Conservation (phyloP, 2,329 filamentous ascomycete genomes). For the Dactylellina leptospora region DNA sequence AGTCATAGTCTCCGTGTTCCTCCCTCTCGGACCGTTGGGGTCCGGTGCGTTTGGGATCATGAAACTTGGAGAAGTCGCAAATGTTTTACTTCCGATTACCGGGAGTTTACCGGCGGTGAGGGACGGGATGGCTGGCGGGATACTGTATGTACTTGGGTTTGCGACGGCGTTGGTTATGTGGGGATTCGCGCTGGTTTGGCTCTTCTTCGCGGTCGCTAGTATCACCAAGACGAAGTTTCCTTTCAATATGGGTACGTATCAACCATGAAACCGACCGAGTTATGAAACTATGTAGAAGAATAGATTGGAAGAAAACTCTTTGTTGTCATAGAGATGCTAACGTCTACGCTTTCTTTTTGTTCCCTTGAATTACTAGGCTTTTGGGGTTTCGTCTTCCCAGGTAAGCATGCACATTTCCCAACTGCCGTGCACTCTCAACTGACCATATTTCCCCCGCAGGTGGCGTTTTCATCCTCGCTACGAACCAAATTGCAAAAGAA, state of each 20-base stretch:
- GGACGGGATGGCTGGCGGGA: constrained; percentile 62
- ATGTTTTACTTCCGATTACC: constrained; percentile 50
- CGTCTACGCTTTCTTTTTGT: no score
- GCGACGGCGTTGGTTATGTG: constrained; percentile 67
- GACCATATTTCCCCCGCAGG: constrained; percentile 21
- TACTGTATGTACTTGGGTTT: constrained; percentile 70
- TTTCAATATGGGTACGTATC: constrained; percentile 73
- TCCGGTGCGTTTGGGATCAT: constrained; percentile 70
- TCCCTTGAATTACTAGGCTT: constrained; percentile 23
- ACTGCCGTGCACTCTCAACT: constrained; percentile 8
- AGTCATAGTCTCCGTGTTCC: constrained; percentile 73
- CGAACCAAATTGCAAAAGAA: constrained; percentile 64
- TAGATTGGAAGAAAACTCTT: no score
- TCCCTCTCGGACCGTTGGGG: constrained; percentile 73
- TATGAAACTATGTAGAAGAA: no score
- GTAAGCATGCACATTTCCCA: constrained; percentile 26
- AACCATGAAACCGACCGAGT: constrained; percentile 64
- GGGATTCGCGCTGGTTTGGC: constrained; percentile 67
- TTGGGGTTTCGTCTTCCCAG: constrained; percentile 53
- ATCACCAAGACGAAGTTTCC: constrained; percentile 64
- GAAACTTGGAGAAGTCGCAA: constrained; percentile 63
- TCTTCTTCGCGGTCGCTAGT: constrained; percentile 66
- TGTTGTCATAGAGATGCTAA: no score
- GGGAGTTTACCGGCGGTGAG: constrained; percentile 60
- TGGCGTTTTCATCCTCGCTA: constrained; percentile 67